A percentile compares a stretch with the other conserved stretches of the same genome.
phyloP scores from a whole-genome alignment of 345 rosid genomes.

The Excoecaria agallocha region DNA sequence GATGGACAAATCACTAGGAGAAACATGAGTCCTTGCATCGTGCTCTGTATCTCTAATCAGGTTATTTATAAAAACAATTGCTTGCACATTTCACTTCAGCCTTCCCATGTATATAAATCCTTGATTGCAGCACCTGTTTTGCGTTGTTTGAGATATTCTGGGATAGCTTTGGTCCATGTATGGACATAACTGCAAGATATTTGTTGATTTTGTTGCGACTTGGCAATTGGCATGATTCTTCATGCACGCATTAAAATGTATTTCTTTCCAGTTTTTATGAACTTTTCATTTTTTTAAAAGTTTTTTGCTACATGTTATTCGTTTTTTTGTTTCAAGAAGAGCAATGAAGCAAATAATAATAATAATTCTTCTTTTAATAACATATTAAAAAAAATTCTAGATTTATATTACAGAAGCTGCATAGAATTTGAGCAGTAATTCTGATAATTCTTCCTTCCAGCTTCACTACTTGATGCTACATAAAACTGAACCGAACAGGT shows the following conservation, averaged over 20 bases:
- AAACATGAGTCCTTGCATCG: not conserved
- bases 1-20: not conserved
- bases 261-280: not conserved
- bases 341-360: too few species aligned
- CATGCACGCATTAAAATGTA: not conserved
- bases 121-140: slow-evolving; percentile 11
- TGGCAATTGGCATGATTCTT: not conserved
- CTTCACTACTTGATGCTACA: too few species aligned
- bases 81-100: not conserved
- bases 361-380: too few species aligned
- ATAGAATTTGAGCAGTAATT: too few species aligned
- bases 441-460: too few species aligned
- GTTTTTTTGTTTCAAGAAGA: too few species aligned
- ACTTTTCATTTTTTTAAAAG: not conserved
- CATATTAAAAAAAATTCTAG: too few species aligned
- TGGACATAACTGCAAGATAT: slow-evolving; percentile 7
- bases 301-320: not conserved
- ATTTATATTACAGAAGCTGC: too few species aligned
- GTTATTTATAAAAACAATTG: not conserved
- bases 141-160: slow-evolving; percentile 9
- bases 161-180: not conserved
- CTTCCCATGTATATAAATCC: slow-evolving; percentile 25
- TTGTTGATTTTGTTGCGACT: slow-evolving; percentile 1
- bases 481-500: too few species aligned
- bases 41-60: slow-evolving; percentile 8